Evolutionary conservation across 1,139 yeast genomes (phyloP).

Genomic region (Diutina sp.): DNA sequence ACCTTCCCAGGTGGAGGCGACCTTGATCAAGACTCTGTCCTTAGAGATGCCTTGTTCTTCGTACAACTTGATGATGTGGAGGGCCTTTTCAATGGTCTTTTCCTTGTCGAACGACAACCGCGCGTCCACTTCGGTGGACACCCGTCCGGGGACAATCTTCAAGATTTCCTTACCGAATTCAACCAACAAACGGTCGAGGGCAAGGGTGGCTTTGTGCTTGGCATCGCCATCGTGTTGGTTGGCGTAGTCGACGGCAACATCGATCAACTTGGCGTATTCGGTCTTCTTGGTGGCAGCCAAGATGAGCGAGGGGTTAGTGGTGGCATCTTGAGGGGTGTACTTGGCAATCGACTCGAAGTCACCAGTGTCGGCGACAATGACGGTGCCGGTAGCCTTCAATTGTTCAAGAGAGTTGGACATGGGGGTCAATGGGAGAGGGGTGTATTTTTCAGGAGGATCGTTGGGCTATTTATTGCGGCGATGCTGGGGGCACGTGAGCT

Average conservation of each 20-base stretch:
- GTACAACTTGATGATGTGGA: constrained; percentile 76
- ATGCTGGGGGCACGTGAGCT: not conserved
- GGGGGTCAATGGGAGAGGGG: not conserved
- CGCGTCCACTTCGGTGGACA: constrained; percentile 97
- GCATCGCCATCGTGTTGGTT: constrained; percentile 45
- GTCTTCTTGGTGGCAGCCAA: constrained; percentile 91
- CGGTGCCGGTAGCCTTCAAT: constrained; percentile 90
- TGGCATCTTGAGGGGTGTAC: constrained; percentile 98
- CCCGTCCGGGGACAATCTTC: constrained; percentile 97
- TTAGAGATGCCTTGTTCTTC: constrained; percentile 70
- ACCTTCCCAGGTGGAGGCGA: constrained; percentile 99
- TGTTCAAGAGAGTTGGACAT: constrained; percentile 72
- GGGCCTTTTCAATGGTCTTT: constrained; percentile 86
- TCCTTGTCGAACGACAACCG: constrained; percentile 91
- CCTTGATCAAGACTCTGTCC: constrained; percentile 88
- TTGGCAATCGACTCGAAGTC: constrained; percentile 96
- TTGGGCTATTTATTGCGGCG: not conserved
- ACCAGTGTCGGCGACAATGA: constrained; percentile 97
- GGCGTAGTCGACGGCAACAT: constrained; percentile 82
- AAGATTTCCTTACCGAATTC: constrained; percentile 94
- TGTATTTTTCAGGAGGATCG: not conserved
- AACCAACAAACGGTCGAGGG: constrained; percentile 84
- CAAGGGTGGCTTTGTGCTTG: constrained; percentile 44
- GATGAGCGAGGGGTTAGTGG: constrained; percentile 97
- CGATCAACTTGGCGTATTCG: constrained; percentile 81